Evolutionary conservation across 2,329 filamentous ascomycete species (phyloP).

Genomic region (Trichophyton mentagrophytes): DNA sequence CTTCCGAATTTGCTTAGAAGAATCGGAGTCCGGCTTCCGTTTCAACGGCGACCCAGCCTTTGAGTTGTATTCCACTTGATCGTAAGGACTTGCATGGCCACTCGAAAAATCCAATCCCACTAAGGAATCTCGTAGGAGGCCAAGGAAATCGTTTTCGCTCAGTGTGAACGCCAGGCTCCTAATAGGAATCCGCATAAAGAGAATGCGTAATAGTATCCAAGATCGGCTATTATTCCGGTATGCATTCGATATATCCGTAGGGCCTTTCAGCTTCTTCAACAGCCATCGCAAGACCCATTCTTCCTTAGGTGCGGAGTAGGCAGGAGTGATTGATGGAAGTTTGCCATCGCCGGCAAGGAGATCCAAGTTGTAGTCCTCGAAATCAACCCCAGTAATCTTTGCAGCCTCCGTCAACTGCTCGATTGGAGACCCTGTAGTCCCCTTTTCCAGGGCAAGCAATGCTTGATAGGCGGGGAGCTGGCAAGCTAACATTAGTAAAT

Average conservation of each 20-base stretch:
- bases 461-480: constrained; percentile 32
- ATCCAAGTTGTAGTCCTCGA: constrained; percentile 19
- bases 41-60: constrained; percentile 25
- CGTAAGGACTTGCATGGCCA: constrained; percentile 8
- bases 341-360: neutral
- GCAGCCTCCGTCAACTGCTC: constrained; percentile 31
- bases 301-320: constrained; percentile 34
- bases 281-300: constrained; percentile 58
- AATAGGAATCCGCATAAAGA: constrained; percentile 56
- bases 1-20: constrained; percentile 23
- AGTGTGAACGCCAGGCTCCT: constrained; percentile 59
- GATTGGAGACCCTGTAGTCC: constrained; percentile 26
- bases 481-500: constrained; percentile 7
- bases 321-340: neutral
- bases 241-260: constrained; percentile 22
- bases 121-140: constrained; percentile 53
- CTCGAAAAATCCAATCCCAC: constrained; percentile 36
- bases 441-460: constrained; percentile 34
- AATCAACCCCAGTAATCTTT: constrained; percentile 30
- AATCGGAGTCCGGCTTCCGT: constrained; percentile 14
- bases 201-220: constrained; percentile 48
- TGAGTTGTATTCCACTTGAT: constrained; percentile 15
- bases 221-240: constrained; percentile 33
- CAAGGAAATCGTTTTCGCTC: constrained; percentile 55
- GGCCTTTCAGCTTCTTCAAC: constrained; percentile 44